phyloP scores from a whole-genome alignment of 2,329 filamentous ascomycete species.

The Grosmannia serpens region DNA sequence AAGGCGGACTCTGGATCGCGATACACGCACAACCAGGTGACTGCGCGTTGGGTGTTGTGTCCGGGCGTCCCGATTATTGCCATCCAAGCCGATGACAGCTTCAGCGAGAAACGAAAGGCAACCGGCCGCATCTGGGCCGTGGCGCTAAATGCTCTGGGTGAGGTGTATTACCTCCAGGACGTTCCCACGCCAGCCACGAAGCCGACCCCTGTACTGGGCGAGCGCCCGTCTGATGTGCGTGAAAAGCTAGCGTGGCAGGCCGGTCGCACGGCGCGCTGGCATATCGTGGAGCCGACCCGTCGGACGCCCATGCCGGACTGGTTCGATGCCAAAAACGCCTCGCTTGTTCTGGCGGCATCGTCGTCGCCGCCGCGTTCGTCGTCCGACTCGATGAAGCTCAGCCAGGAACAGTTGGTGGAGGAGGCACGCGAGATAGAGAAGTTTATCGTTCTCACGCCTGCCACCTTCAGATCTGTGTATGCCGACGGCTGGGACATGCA shows the following conservation, averaged over 20 bases:
- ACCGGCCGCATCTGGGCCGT: constrained; percentile 77
- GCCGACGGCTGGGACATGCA: constrained; percentile 81
- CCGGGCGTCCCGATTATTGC: constrained; percentile 80
- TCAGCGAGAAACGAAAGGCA: constrained; percentile 57
- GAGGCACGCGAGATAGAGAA: constrained; percentile 75
- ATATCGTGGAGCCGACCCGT: constrained; percentile 65
- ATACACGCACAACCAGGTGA: constrained; percentile 64
- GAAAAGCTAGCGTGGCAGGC: constrained; percentile 60
- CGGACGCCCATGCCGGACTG: constrained; percentile 62
- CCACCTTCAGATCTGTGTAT: constrained; percentile 67
- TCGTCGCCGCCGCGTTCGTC: constrained; percentile 58
- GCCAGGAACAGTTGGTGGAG: constrained; percentile 55
- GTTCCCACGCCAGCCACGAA: constrained; percentile 36
- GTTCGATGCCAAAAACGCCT: constrained; percentile 51
- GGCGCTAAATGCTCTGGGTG: constrained; percentile 84
- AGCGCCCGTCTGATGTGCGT: neutral
- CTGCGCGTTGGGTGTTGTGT: constrained; percentile 78
- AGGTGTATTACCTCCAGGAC: constrained; percentile 74
- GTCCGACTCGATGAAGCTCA: constrained; percentile 59
- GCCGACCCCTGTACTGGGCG: neutral
- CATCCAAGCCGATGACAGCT: constrained; percentile 73
- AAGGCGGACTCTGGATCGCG: constrained; percentile 45
- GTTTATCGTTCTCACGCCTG: constrained; percentile 60
- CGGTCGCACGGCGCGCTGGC: constrained; percentile 71
- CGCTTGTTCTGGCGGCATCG: constrained; percentile 61